Percentiles rank a stretch among this genome's conserved stretches.
Conservation (phyloP, 441 rosid genomes). For the Arabidopsis hybrid region DNA sequence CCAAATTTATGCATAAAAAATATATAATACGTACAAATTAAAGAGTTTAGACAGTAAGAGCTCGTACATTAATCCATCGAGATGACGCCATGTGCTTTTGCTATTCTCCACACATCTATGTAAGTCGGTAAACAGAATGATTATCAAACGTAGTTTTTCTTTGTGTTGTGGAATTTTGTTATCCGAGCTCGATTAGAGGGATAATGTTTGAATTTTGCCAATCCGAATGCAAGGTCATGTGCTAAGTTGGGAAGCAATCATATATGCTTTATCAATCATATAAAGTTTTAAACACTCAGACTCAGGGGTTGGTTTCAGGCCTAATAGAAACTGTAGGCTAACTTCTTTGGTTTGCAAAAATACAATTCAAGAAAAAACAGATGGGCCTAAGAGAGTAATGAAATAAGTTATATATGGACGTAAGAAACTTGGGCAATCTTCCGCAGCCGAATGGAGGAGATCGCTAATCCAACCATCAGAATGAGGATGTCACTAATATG, state of each 20-base stretch:
- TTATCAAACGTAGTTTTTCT: neutral
- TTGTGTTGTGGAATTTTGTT: neutral
- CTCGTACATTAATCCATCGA: neutral
- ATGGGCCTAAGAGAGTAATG: constrained; percentile 4
- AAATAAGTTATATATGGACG: neutral
- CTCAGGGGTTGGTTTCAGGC: neutral
- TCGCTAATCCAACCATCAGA: neutral
- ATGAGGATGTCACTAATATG: neutral
- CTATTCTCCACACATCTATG: constrained; percentile 13
- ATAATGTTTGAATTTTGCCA: neutral
- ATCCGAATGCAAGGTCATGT: neutral
- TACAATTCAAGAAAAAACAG: neutral
- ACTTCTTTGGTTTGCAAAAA: neutral
- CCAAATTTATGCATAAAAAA: neutral
- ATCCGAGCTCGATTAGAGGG: neutral
- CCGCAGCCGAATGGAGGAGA: neutral
- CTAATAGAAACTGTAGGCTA: neutral
- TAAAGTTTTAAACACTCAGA: neutral
- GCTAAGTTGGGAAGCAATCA: neutral
- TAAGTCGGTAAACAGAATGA: neutral
- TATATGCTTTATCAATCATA: neutral
- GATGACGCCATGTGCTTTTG: constrained; percentile 4
- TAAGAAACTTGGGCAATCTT: neutral
- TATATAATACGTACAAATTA: constrained; percentile 4
- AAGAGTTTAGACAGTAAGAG: constrained; percentile 5